Base-by-base conservation (phyloP, 805 yeast species). In the Candida sonorensis region DNA sequence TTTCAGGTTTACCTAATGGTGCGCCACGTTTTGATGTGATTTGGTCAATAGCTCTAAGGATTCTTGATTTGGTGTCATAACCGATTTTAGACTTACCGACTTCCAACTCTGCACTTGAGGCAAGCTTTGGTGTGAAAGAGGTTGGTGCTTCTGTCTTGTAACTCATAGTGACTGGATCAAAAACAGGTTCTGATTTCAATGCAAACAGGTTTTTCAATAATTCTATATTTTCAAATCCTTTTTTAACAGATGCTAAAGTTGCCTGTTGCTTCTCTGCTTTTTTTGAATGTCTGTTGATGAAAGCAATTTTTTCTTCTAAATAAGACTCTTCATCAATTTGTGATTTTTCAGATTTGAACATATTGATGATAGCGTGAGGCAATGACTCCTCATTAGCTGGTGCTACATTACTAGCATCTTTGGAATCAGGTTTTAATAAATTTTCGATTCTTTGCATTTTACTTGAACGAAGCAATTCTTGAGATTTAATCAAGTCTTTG, bases 11-110 rank as follows among this genome's bases (percentile, higher is more conserved):
- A 12, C 17, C 16, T 17, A 54, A 32, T 10, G 38, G 41, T 31
- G 40, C 42, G 9, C 58, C 59, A 18, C 53, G 41, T 28, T 37
- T 42, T 0, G 29, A 31, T 2, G 49, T 34, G 7, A 54, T 27
- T 33, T 44, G 49, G 20, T 50, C 51, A 12, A 53, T 24, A 2
- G 59, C 59, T 36, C 50, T 45, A 27, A 54, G 31, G 10, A 51
- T 20, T 40, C 59, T 44, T 5, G 57, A 51, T 28, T 46, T 45
- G 8, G 50, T 20, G 27, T 44, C 45, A 40, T 40, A 49, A 7
- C 48, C 56, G 29, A 53, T 27, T 24, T 51, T 46, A 20, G 51
- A 48, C 34, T 53, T 54, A 18, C 38, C 27, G 7, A 50, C 21
- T 23, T 53, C 55, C 6, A 54, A 29, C 23, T 53, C 52, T 0